A percentile compares a stretch with the other conserved stretches of the same genome.
phyloP scores from a whole-genome alignment of 257 asterid genomes.

The Solanum piurae region DNA sequence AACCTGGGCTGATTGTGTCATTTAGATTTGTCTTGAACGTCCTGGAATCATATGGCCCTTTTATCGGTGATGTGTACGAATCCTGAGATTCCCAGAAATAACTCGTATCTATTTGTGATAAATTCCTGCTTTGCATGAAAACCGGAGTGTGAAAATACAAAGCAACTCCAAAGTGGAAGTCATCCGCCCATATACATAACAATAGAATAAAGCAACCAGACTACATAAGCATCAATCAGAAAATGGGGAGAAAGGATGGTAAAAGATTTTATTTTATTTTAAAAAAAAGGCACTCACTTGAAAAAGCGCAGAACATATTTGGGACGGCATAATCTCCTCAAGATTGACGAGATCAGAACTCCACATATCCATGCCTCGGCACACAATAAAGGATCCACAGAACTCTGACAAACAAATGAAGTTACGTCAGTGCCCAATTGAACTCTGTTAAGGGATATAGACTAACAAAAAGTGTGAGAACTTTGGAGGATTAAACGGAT shows the following conservation, averaged over 20 bases:
- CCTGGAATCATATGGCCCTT: slow-evolving; percentile 14
- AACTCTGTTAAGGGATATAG: neutral
- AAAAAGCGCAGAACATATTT: slow-evolving; percentile 34
- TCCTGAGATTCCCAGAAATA: slow-evolving; percentile 11
- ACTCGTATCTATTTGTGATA: slow-evolving; percentile 20
- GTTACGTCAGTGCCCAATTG: neutral
- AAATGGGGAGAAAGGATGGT: neutral
- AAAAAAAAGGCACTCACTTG: slow-evolving; percentile 34
- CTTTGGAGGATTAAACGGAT: neutral
- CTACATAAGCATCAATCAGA: neutral
- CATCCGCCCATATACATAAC: neutral
- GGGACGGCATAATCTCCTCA: slow-evolving; percentile 30
- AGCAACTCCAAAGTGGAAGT: neutral
- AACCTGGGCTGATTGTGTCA: slow-evolving; percentile 31
- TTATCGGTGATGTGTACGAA: slow-evolving; percentile 24
- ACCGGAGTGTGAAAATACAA: neutral
- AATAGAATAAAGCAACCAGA: neutral
- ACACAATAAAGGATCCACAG: slow-evolving; percentile 61
- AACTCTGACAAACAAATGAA: slow-evolving; percentile 45
- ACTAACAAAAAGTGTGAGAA: neutral
- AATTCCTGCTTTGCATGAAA: slow-evolving; percentile 35
- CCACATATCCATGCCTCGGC: slow-evolving; percentile 57
- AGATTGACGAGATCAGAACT: slow-evolving; percentile 33
- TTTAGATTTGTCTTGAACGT: slow-evolving; percentile 14
- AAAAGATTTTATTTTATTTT: neutral